phyloP scores from a whole-genome alignment of 2,329 filamentous ascomycete species.

The Fusarium oxysporum region DNA sequence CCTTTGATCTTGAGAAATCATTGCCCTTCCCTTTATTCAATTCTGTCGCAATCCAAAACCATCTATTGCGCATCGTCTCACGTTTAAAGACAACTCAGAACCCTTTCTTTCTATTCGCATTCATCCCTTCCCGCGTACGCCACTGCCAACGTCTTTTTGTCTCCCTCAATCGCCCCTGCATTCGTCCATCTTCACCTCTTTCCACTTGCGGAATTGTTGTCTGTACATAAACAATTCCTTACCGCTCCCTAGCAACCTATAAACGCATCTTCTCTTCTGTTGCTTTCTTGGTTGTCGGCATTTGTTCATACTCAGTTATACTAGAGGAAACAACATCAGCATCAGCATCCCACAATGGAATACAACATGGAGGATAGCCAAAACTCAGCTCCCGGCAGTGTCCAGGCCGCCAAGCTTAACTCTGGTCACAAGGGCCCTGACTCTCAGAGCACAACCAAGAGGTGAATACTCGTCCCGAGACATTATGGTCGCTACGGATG shows the following conservation, averaged over 20 bases:
- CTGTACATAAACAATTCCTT: conserved; percentile 28
- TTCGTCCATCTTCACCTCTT: conserved; percentile 32
- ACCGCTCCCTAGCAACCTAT: conserved; percentile 15
- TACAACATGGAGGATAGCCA: conserved; percentile 68
- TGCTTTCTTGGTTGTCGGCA: conserved; percentile 16
- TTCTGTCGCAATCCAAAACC: conserved; percentile 35
- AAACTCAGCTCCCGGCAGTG: conserved; percentile 73
- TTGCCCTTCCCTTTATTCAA: conserved; percentile 6
- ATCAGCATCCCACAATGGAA: conserved; percentile 50
- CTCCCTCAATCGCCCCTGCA: conserved; percentile 25
- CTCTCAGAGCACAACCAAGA: conserved; percentile 81
- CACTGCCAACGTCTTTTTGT: conserved; percentile 13
- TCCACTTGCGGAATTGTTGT: conserved; percentile 38
- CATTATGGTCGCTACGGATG: neutral
- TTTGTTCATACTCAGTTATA: conserved; percentile 11
- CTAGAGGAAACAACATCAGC: conserved; percentile 3
- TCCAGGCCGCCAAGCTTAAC: conserved; percentile 71
- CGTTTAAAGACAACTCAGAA: conserved; percentile 8
- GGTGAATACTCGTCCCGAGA: conserved; percentile 60
- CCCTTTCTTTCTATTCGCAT: conserved; percentile 4
- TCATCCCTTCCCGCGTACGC: conserved; percentile 14
- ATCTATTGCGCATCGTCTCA: conserved; percentile 11
- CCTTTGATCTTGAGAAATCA: conserved; percentile 31
- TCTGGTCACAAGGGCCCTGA: conserved; percentile 69
- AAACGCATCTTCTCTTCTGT: neutral